These are phyloP conservation scores for Stenocarpella maydis DNA, from an alignment of 2,329 filamentous ascomycete species.

Conservation along the genomic window DNA sequence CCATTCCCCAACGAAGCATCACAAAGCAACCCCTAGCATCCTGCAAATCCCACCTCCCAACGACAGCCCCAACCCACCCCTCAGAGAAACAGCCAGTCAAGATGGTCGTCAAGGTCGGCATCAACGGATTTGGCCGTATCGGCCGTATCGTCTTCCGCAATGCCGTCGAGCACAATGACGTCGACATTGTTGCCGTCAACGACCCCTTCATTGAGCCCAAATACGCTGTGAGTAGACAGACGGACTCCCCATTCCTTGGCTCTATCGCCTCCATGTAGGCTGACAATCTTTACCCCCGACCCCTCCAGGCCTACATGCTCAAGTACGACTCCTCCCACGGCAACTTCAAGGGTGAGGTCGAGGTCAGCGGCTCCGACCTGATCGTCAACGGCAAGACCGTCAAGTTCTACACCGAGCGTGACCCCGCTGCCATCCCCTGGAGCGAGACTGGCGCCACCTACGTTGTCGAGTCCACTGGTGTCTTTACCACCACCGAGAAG, in stretches of 20 bases:
- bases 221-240: constrained; percentile 82
- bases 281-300: constrained; percentile 40
- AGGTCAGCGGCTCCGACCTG: constrained; percentile 75
- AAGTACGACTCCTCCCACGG: constrained; percentile 99
- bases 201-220: constrained; percentile 98
- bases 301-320: constrained; percentile 91
- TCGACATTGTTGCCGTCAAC: constrained; percentile 96
- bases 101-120: constrained; percentile 81
- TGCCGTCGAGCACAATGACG: constrained; percentile 86
- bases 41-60: constrained; percentile 10
- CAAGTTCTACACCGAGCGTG: constrained; percentile 92
- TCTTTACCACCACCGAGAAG: constrained; percentile 99
- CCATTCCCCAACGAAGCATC: constrained; percentile 26
- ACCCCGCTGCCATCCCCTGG: constrained; percentile 93
- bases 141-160: constrained; percentile 99
- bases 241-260: background rate
- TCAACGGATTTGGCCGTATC: constrained; percentile 99
- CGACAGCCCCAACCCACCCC: constrained; percentile 5
- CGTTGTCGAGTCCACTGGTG: constrained; percentile 97
- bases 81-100: constrained; percentile 44
- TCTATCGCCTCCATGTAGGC: constrained; percentile 37
- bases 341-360: constrained; percentile 90
- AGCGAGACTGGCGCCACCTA: constrained; percentile 86
- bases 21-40: constrained; percentile 1
- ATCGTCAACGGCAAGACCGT: constrained; percentile 93